phyloP scores from a whole-genome alignment of 768 basidiomycete species.

The Suillus lakei region DNA sequence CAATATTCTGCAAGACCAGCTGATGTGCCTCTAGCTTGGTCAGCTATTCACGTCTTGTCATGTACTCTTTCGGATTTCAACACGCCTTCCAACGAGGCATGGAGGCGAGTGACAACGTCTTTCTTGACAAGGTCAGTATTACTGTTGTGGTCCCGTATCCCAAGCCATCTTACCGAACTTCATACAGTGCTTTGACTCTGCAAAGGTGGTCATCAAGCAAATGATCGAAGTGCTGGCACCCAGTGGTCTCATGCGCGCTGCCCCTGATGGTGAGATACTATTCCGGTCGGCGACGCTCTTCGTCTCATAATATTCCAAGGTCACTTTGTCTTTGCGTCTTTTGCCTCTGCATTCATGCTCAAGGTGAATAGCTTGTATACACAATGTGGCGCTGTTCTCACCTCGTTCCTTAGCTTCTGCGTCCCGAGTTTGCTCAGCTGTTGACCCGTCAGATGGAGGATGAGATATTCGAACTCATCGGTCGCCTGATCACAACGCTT shows the following conservation, averaged over 20 bases:
- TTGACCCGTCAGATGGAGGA: conserved; percentile 62
- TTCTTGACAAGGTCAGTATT: conserved; percentile 69
- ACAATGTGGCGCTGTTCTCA: background rate
- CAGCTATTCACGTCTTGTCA: conserved; percentile 78
- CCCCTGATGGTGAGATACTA: conserved; percentile 68
- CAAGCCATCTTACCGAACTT: background rate
- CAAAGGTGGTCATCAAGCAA: conserved; percentile 65
- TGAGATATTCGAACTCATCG: conserved; percentile 74
- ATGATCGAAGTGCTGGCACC: conserved; percentile 71
- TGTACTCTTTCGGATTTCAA: conserved; percentile 88
- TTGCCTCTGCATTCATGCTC: conserved; percentile 82
- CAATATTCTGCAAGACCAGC: background rate
- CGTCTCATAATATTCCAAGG: conserved; percentile 40
- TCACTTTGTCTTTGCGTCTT: conserved; percentile 79
- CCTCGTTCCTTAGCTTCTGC: conserved; percentile 54
- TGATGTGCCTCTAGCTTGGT: conserved; percentile 55
- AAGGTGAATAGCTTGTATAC: conserved; percentile 51
- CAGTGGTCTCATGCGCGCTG: conserved; percentile 76
- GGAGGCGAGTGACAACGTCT: conserved; percentile 61
- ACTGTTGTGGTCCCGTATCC: background rate
- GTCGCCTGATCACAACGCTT: conserved; percentile 72
- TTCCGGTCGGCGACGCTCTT: background rate
- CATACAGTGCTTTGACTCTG: conserved; percentile 68
- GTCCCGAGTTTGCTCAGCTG: conserved; percentile 72
- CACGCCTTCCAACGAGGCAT: conserved; percentile 78